Evolutionary conservation across 257 asterid genomes (phyloP), one percentile per base, ranked within the genome.

Genomic region (Fraxinus excelsior): DNA sequence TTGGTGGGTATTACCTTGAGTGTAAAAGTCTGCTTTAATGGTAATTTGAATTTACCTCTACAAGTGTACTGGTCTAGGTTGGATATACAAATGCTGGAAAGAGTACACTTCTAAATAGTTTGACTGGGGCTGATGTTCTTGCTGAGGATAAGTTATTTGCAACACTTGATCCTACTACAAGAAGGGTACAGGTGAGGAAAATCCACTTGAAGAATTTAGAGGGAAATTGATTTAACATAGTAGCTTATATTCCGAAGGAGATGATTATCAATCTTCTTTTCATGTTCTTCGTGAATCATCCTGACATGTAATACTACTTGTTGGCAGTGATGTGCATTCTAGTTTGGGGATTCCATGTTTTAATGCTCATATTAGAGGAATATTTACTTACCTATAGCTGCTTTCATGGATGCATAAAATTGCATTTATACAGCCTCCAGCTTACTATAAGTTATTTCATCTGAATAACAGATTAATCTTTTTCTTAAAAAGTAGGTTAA

Each of bases 41-140:
- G n/a, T 72, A 71, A 38, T 74, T 73, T 8, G 68, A 32, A 5
- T 40, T 74, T 19, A 56, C 31, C 37, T 25, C 29, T 72, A 49
- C 35, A 35, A 74, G 67, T 74, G 73, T 78, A 67, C 46, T 80
- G 67, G 19, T 83, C 77, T 87, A 94, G 99, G 98, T 93, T 86
- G 98, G 99, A 65, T 95, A 95, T 87, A 95, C 99, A 70, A 95
- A 95, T 84, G 97, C 99, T 73, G 98, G 99, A 76, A 95, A 95
- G 93, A 95, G 99, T 83, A 95, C 98, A 42, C 93, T 95, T 60
- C 82, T 95, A 70, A 95, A 95, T 78, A 87, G 78, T 75, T 82
- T 95, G 86, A 95, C 99, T 25, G 99, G 99, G 75, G 96, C 99
- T 28, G 87, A 88, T 74, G 98, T 95, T 84, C 96, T 95, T 84